phyloP scores from a whole-genome alignment of 2,329 filamentous ascomycete genomes.

The Epichloe uncinata region DNA sequence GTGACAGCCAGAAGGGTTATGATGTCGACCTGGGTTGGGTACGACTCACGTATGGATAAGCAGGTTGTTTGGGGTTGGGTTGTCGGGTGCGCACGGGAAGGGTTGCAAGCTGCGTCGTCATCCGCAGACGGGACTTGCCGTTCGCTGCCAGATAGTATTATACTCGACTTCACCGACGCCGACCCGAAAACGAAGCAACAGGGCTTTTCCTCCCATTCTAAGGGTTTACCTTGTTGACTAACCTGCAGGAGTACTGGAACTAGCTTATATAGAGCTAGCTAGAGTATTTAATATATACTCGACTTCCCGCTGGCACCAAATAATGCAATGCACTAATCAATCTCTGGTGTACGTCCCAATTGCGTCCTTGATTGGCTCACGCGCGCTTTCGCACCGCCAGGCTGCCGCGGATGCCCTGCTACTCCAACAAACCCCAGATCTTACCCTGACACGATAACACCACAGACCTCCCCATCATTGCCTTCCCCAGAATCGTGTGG shows the following conservation, averaged over 20 bases:
- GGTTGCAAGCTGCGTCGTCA: background rate
- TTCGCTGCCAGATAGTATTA: too few relatives aligned
- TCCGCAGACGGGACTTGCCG: too few relatives aligned
- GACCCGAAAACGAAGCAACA: too few relatives aligned
- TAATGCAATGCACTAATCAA: too few relatives aligned
- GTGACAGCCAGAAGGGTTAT: background rate
- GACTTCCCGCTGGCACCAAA: too few relatives aligned
- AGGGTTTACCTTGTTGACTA: too few relatives aligned
- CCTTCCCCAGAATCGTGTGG: background rate
- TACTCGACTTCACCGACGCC: too few relatives aligned
- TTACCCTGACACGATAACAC: background rate
- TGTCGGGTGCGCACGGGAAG: background rate
- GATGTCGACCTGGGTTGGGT: slow-evolving; percentile 20
- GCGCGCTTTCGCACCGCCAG: background rate
- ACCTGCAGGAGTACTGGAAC: too few relatives aligned
- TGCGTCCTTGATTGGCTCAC: background rate
- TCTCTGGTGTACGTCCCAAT: background rate
- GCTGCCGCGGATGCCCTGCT: slow-evolving; percentile 2
- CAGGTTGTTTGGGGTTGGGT: background rate
- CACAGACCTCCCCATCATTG: background rate
- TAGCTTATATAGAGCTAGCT: too few relatives aligned
- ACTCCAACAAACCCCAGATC: background rate
- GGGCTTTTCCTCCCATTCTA: too few relatives aligned
- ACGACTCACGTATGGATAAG: slow-evolving; percentile 23
- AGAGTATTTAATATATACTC: too few relatives aligned